Evolutionary conservation across 371 early-diverging fungal genomes (phyloP).

Genomic region (Apophysomyces elegans): DNA sequence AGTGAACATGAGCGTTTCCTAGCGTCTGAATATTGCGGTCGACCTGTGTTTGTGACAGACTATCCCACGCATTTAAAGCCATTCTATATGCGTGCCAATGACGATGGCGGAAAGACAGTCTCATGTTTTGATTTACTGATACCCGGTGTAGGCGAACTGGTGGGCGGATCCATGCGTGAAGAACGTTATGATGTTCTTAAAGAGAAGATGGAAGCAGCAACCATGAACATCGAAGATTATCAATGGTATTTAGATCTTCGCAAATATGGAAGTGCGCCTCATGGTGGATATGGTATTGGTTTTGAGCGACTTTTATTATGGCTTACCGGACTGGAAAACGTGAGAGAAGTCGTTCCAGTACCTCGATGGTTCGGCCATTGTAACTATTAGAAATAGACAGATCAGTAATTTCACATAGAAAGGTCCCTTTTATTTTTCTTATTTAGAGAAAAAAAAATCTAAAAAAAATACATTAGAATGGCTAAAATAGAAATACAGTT

Average conservation of each 20-base stretch:
- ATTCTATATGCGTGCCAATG: constrained; percentile 89
- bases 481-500: background rate
- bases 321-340: constrained; percentile 82
- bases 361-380: constrained; percentile 71
- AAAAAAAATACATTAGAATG: background rate
- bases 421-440: background rate
- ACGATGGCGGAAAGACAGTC: constrained; percentile 66
- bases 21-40: constrained; percentile 65
- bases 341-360: constrained; percentile 85
- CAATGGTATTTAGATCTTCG: constrained; percentile 91
- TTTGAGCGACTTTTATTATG: constrained; percentile 84
- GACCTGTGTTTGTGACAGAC: constrained; percentile 91
- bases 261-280: constrained; percentile 83
- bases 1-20: constrained; percentile 90
- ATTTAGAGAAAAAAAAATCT: background rate
- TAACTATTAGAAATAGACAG: constrained; percentile 33
- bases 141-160: constrained; percentile 89
- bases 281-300: constrained; percentile 95
- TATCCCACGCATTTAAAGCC: constrained; percentile 87
- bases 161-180: constrained; percentile 92
- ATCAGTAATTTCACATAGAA: no score
- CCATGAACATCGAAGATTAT: constrained; percentile 68
- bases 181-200: constrained; percentile 62
- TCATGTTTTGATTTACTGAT: constrained; percentile 88
- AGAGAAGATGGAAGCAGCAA: constrained; percentile 57